Percentiles rank a stretch among this genome's conserved stretches.
Conservation (phyloP, 169 alveolate genomes). For the Plasmodium vivax region DNA sequence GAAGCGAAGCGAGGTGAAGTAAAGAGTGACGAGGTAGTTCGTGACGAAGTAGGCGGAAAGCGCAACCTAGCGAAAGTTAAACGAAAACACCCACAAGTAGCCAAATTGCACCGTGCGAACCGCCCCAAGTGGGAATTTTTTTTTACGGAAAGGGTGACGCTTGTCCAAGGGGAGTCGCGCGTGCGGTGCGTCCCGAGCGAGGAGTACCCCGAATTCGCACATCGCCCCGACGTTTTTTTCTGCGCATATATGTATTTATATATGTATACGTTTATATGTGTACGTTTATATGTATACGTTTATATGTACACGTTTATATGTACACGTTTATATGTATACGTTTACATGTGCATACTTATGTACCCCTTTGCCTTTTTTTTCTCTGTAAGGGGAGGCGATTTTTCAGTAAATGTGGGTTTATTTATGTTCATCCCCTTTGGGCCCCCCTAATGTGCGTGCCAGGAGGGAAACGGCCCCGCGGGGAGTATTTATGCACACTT, state of each 20-base stretch:
- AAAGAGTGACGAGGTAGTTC: not conserved
- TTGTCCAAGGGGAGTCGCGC: not conserved
- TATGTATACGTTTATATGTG: too few relatives aligned
- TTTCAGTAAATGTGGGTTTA: not conserved
- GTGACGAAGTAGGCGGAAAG: not conserved
- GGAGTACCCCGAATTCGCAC: not conserved
- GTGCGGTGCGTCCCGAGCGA: not conserved
- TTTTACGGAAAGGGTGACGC: not conserved
- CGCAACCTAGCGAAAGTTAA: not conserved
- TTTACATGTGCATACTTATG: not conserved
- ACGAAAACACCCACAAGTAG: not conserved
- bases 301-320: not conserved
- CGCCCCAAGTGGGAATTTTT: not conserved
- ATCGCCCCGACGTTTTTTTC: not conserved
- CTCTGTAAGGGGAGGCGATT: not conserved
- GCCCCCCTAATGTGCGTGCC: not conserved
- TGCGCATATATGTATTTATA: not conserved
- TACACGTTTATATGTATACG: not conserved
- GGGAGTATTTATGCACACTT: not conserved
- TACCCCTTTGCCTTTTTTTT: not conserved
- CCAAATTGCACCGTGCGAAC: not conserved
- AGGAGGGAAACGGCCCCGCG: not conserved
- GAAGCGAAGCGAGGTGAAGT: not conserved
- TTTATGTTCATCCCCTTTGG: not conserved
- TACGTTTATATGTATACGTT: too few relatives aligned